Evolutionary conservation across 108 stramenopile genomes (phyloP).

Genomic region (Nannochloropsis gaditana): DNA sequence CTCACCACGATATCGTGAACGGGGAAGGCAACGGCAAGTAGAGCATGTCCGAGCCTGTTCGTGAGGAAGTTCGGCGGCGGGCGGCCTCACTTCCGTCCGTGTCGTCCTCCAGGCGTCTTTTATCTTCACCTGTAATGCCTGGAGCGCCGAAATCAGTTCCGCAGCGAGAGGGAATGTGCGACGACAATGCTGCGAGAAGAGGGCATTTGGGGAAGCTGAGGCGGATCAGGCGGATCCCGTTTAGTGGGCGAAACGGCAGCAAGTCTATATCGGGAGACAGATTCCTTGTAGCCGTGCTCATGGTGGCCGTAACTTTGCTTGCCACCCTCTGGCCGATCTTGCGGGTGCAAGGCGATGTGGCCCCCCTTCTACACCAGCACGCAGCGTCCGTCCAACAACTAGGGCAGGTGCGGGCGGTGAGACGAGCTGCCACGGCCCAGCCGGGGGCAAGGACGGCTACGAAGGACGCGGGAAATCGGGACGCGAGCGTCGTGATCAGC

Average conservation of each 20-base stretch:
- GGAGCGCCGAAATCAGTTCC: not conserved
- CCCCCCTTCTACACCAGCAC: constrained; percentile 5
- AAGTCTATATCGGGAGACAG: not conserved
- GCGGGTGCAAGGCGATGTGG: not conserved
- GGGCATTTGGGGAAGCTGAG: no score
- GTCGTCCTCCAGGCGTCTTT: not conserved
- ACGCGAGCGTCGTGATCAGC: constrained; percentile 25
- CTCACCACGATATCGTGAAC: no score
- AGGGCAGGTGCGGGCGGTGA: not conserved
- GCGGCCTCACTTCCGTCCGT: not conserved
- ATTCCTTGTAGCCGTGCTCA: not conserved
- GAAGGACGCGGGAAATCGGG: not conserved
- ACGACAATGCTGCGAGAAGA: no score
- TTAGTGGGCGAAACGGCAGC: not conserved
- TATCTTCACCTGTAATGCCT: not conserved
- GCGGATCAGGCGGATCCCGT: no score
- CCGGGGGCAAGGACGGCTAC: not conserved
- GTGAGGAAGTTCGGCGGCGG: not conserved
- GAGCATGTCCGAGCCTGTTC: no score
- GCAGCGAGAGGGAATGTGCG: not conserved
- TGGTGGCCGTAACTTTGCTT: not conserved
- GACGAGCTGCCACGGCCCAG: no score
- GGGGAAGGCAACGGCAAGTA: no score
- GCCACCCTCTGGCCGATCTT: not conserved
- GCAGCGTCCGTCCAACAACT: not conserved